Percentiles rank a stretch among this genome's conserved stretches.
Conservation (phyloP, 169 alveolate species). For the Plasmodium relictum region DNA sequence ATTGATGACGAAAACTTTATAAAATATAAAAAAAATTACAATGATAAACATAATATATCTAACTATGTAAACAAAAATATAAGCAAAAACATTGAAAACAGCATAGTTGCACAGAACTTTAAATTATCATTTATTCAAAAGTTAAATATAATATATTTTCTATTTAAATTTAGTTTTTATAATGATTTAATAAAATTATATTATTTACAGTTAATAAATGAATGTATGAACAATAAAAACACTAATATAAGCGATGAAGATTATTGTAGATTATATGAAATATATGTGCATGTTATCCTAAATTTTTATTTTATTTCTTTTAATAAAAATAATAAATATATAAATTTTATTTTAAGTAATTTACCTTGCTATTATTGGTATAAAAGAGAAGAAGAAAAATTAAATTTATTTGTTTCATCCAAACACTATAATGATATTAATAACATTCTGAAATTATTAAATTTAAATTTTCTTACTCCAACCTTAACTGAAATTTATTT, state of each 20-base stretch:
- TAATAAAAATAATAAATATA: constrained; percentile 75
- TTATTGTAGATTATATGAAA: constrained; percentile 74
- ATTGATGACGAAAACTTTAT: background rate
- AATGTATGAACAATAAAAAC: constrained; percentile 32
- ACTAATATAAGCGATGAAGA: constrained; percentile 38
- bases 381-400: constrained; percentile 76
- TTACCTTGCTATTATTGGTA: constrained; percentile 78
- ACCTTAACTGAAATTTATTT: constrained; percentile 74
- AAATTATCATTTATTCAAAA: constrained; percentile 43
- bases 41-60: background rate
- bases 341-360: constrained; percentile 62
- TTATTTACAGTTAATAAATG: constrained; percentile 47
- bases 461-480: constrained; percentile 68
- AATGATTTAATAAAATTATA: constrained; percentile 48
- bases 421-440: constrained; percentile 44
- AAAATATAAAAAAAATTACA: background rate
- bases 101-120: constrained; percentile 5
- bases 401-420: constrained; percentile 57
- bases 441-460: constrained; percentile 41
- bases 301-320: constrained; percentile 76
- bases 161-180: constrained; percentile 64
- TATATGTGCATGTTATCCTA: constrained; percentile 68
- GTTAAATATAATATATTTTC: constrained; percentile 50
- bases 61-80: background rate
- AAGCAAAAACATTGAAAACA: constrained; percentile 12